phyloP scores from a whole-genome alignment of 768 basidiomycete genomes.

The Naganishia onofrii region DNA sequence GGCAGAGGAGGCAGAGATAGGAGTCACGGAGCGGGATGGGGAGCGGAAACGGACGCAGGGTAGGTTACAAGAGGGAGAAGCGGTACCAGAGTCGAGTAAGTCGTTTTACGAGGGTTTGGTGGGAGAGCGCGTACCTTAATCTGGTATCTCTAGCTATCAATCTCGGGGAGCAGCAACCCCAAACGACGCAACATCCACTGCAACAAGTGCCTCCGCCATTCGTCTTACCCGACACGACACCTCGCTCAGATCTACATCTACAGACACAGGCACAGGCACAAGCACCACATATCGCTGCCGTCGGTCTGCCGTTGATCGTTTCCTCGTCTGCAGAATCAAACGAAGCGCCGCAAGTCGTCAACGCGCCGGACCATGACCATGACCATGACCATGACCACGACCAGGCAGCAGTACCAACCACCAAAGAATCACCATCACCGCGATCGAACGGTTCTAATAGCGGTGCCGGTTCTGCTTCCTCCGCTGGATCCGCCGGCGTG shows the following conservation, averaged over 20 bases:
- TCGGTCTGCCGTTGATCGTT: slow-evolving; percentile 10
- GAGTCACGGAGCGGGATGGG: no score
- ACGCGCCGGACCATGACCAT: neutral
- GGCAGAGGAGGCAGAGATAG: slow-evolving; percentile 44
- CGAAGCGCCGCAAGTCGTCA: slow-evolving; percentile 8
- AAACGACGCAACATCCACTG: neutral
- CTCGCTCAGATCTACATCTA: neutral
- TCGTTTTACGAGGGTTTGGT: slow-evolving; percentile 37
- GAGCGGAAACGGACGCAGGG: slow-evolving; percentile 26
- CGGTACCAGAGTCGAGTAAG: slow-evolving; percentile 54
- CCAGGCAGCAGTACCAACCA: no score
- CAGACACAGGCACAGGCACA: neutral
- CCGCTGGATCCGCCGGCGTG: no score
- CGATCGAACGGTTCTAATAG: no score
- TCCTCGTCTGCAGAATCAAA: slow-evolving; percentile 21
- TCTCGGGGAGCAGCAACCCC: neutral
- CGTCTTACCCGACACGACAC: slow-evolving; percentile 2
- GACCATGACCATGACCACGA: no score
- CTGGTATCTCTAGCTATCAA: slow-evolving; percentile 9
- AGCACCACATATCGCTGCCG: neutral
- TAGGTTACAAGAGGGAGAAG: no score
- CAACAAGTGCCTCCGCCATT: slow-evolving; percentile 4
- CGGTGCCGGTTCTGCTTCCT: no score
- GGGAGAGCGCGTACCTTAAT: slow-evolving; percentile 45
- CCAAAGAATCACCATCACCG: neutral